Evolutionary conservation across 2,329 filamentous ascomycete species (phyloP).

Genomic region (Aspergillus fructus): DNA sequence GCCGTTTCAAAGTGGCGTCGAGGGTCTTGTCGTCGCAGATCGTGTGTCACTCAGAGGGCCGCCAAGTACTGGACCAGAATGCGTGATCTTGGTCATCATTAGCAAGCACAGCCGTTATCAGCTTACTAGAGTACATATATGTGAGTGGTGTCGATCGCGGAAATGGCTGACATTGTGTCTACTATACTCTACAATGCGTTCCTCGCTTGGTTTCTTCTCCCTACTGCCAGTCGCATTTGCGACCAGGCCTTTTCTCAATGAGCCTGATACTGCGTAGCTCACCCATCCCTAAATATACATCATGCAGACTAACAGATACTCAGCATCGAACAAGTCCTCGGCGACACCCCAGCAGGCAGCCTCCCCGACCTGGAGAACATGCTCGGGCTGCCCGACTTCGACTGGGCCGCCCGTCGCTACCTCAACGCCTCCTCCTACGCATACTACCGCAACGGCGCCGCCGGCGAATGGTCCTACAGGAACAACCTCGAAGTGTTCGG

Average conservation of each 20-base stretch:
- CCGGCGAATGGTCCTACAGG: conserved; percentile 14
- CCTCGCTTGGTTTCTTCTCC: conserved; percentile 7
- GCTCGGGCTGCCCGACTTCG: conserved; percentile 10
- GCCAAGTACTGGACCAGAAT: no score
- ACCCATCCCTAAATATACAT: neutral
- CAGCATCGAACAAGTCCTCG: conserved; percentile 10
- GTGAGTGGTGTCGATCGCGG: no score
- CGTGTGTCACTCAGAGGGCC: no score
- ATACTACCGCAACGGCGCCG: conserved; percentile 15
- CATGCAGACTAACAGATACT: neutral
- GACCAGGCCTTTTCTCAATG: conserved; percentile 12
- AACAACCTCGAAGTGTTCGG: conserved; percentile 13
- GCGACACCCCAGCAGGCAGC: conserved; percentile 6
- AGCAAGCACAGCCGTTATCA: no score
- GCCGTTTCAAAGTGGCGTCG: no score
- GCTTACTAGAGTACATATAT: no score
- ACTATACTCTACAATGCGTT: neutral
- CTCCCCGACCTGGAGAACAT: conserved; percentile 7
- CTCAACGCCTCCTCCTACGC: conserved; percentile 13
- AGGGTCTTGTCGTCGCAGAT: no score
- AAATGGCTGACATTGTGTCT: no score
- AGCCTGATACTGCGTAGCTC: conserved; percentile 11
- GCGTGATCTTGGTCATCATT: no score
- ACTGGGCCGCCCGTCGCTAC: conserved; percentile 11
- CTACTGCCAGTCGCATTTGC: conserved; percentile 5